Evolutionary conservation across 129 eudicot species (phyloP).

Genomic region (Pseudognaphalium luteoalbum): DNA sequence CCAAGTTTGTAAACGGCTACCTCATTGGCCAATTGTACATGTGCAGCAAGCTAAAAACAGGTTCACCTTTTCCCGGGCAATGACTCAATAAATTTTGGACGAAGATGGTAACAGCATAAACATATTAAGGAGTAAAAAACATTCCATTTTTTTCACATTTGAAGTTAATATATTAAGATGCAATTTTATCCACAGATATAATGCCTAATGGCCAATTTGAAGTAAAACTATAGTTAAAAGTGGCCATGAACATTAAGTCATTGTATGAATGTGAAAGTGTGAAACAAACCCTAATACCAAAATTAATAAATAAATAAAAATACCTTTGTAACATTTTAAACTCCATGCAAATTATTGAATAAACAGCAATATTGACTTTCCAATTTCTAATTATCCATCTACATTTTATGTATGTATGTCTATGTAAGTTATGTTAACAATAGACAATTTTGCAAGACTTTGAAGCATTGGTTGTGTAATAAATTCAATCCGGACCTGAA

Average conservation of each 20-base stretch:
- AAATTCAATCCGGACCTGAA: conserved; percentile 64
- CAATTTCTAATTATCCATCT: not conserved
- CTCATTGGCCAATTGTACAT: too few relatives aligned
- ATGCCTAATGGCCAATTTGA: not conserved
- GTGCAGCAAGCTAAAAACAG: too few relatives aligned
- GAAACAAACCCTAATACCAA: too few relatives aligned
- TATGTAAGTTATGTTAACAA: not conserved
- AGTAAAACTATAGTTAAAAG: not conserved
- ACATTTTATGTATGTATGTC: not conserved
- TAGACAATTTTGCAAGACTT: conserved; percentile 10
- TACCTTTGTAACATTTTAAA: not conserved
- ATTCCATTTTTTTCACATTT: not conserved
- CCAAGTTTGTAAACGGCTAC: not conserved
- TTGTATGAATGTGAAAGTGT: too few relatives aligned
- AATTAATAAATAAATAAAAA: too few relatives aligned
- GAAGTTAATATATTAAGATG: not conserved
- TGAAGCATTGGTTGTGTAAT: conserved; percentile 13
- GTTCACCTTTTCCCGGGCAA: too few relatives aligned
- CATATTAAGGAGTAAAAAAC: too few relatives aligned
- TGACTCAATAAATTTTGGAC: too few relatives aligned
- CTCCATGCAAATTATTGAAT: not conserved
- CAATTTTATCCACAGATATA: not conserved
- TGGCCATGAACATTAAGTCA: not conserved
- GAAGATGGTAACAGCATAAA: too few relatives aligned
- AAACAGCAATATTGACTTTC: not conserved